Evolutionary conservation across 2,329 filamentous ascomycete species (phyloP).

Genomic region (Pseudocercospora ulei): DNA sequence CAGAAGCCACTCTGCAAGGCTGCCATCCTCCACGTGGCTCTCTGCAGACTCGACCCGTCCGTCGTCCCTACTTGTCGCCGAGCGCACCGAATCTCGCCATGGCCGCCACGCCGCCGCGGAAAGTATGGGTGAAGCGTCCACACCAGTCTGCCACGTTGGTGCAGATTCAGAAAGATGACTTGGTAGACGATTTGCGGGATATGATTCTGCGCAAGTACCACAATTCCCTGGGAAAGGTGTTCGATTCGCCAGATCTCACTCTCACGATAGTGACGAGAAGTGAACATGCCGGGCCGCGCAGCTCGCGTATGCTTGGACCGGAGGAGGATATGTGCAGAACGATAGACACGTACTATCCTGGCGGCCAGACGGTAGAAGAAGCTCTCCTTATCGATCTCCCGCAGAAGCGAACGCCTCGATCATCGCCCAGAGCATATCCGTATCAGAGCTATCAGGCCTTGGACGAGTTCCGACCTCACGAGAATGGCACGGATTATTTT

Average conservation of each 20-base stretch:
- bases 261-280: constrained; percentile 63
- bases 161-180: constrained; percentile 71
- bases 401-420: constrained; percentile 62
- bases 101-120: constrained; percentile 48
- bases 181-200: constrained; percentile 91
- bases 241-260: constrained; percentile 81
- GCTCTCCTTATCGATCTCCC: constrained; percentile 86
- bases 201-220: constrained; percentile 86
- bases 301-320: constrained; percentile 64
- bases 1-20: constrained; percentile 15
- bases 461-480: constrained; percentile 57
- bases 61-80: constrained; percentile 32
- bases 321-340: constrained; percentile 74
- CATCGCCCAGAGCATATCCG: constrained; percentile 56
- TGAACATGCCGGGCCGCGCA: constrained; percentile 25
- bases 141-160: constrained; percentile 79
- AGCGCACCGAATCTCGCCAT: constrained; percentile 20
- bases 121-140: constrained; percentile 90
- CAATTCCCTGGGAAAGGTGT: constrained; percentile 79
- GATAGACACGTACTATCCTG: constrained; percentile 73
- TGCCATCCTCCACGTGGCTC: constrained; percentile 9
- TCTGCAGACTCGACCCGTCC: neutral
- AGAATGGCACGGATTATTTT: constrained; percentile 72
- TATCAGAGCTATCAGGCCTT: constrained; percentile 47
- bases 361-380: constrained; percentile 78